Base-by-base conservation (phyloP, 2,329 filamentous ascomycete species). In the Cryphonectria naterciae region DNA sequence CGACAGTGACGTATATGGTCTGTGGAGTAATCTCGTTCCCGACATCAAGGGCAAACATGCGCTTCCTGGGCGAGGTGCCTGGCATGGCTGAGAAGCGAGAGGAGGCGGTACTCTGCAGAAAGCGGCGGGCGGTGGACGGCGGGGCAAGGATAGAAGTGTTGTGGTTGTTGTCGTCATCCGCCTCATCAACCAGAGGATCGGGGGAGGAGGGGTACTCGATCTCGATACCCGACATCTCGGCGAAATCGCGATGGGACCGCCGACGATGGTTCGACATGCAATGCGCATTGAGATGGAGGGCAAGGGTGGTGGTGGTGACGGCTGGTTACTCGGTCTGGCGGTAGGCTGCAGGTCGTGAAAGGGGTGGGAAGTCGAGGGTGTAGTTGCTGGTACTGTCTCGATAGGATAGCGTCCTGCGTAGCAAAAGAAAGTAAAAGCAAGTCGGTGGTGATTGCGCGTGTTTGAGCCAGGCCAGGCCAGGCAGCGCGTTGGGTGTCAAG, bases 11-110 rank as follows among this genome's bases (percentile, higher is more conserved):
- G 61, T 83, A 80, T 60, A 89, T 80, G 70, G 82, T 83, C 77
- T 88, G 85, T 2, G 87, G 86, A 63, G 85, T 83, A 62, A 77
- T 77, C 52, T 81, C 81, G 74, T 85, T 80, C 63, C 87, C 86
- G 37, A 87, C 85, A 73, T 88, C 85, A 46, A 89, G 83, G 77
- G 88, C 84, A 73, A 88, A 88, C 61, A 81, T 87, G 75, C 85
- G 86, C 79, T 87, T 89, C 65, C 86, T 81, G 54, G 87, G 87
- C 58, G 87, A 88, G 22, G 76, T 76, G 25, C 73, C 73, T 35
- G 70, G 67, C 22, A 72, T 73, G 72, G 52, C 74, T 76, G 69
- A 71, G 72, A 65, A 83, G 76, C 43, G 83, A 79, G 32, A 80
- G 72, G 73, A 84, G 81, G 39, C 80, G 62, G 83, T 81, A 75